Base-by-base conservation (phyloP, 202 grass and related monocot genomes). In the Bolboschoenoplectus hybrid region DNA sequence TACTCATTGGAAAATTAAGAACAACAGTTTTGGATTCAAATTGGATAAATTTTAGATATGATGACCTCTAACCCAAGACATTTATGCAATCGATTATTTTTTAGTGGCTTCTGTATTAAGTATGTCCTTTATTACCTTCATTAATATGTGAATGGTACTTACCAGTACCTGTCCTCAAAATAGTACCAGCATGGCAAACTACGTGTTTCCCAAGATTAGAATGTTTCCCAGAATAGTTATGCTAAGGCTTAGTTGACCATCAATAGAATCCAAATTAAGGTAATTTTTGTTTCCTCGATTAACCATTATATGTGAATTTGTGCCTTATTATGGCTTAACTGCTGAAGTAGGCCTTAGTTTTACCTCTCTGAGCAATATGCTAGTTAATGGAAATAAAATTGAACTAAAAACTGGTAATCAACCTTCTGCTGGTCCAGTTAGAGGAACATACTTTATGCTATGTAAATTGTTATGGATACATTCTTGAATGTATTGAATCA, bases 1-100 rank as follows among this genome's bases (percentile, higher is more conserved):
- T 99, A 86, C 6, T 66, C 55, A 44, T 80, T 47, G 0, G 19
- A 53, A 63, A 67, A n/a, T 43, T 66, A 75, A 72, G 8, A 84
- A 38, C 44, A 38, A 41, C 0, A 19, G n/a, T 6, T 44, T 63
- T 26, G 7, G 19, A 60, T 39, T 1, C 14, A 16, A 55, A 38
- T 55, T 39, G 11, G 13, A 38, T 38, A 14, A 51, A 1, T 20
- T 39, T 77, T 16, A 0, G 6, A 38, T 55, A 19, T 19, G 3
- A 8, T 43, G 32, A 8, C 14, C 14, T 70, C 14, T 43, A 8
- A 70, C 35, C 39, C 39, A 44, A 44, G 36, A 40, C 32, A 38
- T 39, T 67, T 38, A 14, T 4, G 64, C 4, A 13, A 35, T 14
- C 6, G 44, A 39, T 70, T 13, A 44, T 17, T 6, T 26, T 70